Percentiles rank a stretch among this genome's conserved stretches.
These are phyloP conservation scores for Prillingera fragicola DNA, from an alignment of 1,284 basidiomycete genomes.

Conservation along the genomic window DNA sequence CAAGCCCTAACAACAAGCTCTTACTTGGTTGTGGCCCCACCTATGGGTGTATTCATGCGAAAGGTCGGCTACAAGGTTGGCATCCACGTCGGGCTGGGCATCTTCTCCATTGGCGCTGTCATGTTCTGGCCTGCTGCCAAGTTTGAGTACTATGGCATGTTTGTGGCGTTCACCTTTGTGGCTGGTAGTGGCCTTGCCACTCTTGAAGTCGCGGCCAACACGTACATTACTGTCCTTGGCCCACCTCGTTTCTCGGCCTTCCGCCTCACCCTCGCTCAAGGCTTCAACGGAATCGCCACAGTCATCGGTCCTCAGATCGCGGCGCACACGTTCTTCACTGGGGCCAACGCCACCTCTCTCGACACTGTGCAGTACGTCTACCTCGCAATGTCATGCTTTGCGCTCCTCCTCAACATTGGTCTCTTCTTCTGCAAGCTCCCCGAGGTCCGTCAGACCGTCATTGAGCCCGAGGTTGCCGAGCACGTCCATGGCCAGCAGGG, in stretches of 20 bases:
- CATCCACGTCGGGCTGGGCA: slow-evolving; percentile 32
- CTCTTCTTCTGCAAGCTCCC: slow-evolving; percentile 32
- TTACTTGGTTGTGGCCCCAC: slow-evolving; percentile 28
- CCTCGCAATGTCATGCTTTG: slow-evolving; percentile 28
- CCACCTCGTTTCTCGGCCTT: slow-evolving; percentile 28
- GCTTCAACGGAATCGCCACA: slow-evolving; percentile 37
- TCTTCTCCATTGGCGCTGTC: slow-evolving; percentile 27
- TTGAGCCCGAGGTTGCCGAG: too few species aligned
- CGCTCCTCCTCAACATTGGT: slow-evolving; percentile 23
- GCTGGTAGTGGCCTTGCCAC: slow-evolving; percentile 24
- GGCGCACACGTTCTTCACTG: slow-evolving; percentile 33
- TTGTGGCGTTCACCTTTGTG: slow-evolving; percentile 34
- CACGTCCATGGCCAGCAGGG: slow-evolving; percentile 21
- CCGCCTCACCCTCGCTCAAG: slow-evolving; percentile 32
- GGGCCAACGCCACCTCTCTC: slow-evolving; percentile 20
- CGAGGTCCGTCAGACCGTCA: slow-evolving; percentile 31
- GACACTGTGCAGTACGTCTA: slow-evolving; percentile 38
- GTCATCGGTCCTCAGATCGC: slow-evolving; percentile 35
- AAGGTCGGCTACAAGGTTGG: slow-evolving; percentile 34
- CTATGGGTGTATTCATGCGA: slow-evolving; percentile 35
- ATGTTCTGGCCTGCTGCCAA: slow-evolving; percentile 37
- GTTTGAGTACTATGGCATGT: slow-evolving; percentile 18
- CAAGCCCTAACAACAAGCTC: neutral
- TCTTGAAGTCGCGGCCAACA: slow-evolving; percentile 62
- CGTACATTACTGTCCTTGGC: slow-evolving; percentile 43